Percentiles rank a stretch among this genome's conserved stretches.
Evolutionary conservation across 495 filamentous ascomycete genomes (phyloP).

Genomic region (Penicillium crystallinum): DNA sequence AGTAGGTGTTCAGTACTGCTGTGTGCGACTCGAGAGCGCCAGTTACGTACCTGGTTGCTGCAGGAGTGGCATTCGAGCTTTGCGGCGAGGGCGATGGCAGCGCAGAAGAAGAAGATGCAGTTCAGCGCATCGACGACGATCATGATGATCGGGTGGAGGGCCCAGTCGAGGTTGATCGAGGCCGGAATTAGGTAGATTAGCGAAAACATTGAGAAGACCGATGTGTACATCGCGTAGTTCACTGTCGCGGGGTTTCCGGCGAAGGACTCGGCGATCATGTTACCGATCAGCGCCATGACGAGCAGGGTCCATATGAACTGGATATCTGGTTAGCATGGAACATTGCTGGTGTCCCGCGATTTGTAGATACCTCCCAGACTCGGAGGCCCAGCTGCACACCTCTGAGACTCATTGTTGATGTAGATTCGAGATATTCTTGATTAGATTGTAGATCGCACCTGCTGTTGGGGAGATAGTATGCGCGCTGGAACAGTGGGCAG

Average conservation of each 20-base stretch:
- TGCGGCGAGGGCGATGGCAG: conserved; percentile 60
- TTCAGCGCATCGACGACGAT: conserved; percentile 56
- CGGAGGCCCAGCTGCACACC: conserved; percentile 34
- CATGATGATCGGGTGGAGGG: conserved; percentile 50
- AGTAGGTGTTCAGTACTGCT: not conserved
- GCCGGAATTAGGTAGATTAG: conserved; percentile 58
- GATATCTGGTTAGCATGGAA: not conserved
- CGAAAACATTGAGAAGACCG: conserved; percentile 61
- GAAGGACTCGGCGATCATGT: conserved; percentile 56
- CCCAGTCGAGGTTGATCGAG: conserved; percentile 43
- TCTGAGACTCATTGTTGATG: conserved; percentile 23
- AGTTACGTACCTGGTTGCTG: conserved; percentile 54
- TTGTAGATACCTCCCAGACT: conserved; percentile 34
- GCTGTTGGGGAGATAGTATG: too few relatives aligned
- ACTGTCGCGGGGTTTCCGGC: conserved; percentile 48
- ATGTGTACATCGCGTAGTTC: conserved; percentile 63
- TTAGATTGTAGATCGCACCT: too few relatives aligned
- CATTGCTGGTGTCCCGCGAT: not conserved
- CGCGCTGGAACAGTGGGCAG: too few relatives aligned
- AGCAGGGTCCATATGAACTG: conserved; percentile 65
- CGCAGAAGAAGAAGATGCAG: conserved; percentile 60
- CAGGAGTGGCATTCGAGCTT: conserved; percentile 57
- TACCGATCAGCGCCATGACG: conserved; percentile 60
- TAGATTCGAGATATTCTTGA: too few relatives aligned
- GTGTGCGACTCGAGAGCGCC: not conserved